Conservation (phyloP, 2,329 filamentous ascomycete genomes). For the Pseudogymnoascus sp. region DNA sequence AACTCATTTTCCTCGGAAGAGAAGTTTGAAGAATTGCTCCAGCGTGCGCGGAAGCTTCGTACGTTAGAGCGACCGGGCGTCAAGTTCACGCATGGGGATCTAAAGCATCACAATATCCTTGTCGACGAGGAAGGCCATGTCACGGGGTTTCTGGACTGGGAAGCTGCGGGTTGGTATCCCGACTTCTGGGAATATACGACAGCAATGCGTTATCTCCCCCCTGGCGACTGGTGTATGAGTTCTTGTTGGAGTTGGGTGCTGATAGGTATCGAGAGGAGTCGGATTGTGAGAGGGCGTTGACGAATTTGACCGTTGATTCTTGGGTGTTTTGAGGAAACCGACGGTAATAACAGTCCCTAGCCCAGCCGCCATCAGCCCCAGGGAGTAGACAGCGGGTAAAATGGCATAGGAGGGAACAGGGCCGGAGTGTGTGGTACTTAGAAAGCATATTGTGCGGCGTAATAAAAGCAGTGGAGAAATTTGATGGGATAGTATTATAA, state of each 20-base stretch:
- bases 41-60: constrained; percentile 13
- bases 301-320: constrained; percentile 15
- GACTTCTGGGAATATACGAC: constrained; percentile 28
- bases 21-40: constrained; percentile 10
- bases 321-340: not conserved
- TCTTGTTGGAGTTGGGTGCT: constrained; percentile 16
- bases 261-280: constrained; percentile 15
- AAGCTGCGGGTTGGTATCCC: constrained; percentile 39
- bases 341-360: too few species aligned
- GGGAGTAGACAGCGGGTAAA: too few species aligned
- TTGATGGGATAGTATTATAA: not conserved
- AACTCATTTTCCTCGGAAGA: constrained; percentile 10
- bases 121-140: constrained; percentile 30
- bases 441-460: too few species aligned
- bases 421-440: too few species aligned
- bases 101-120: constrained; percentile 38
- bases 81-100: constrained; percentile 42
- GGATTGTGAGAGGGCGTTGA: constrained; percentile 18
- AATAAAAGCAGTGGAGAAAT: not conserved
- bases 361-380: too few species aligned
- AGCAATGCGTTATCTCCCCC: constrained; percentile 13
- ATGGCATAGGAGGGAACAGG: too few species aligned
- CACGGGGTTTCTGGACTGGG: constrained; percentile 39
- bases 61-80: constrained; percentile 14
- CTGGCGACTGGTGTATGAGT: constrained; percentile 19